These are phyloP conservation scores for Apiotrichum gamsii DNA, from an alignment of 1,284 basidiomycete genomes.

Conservation along the genomic window DNA sequence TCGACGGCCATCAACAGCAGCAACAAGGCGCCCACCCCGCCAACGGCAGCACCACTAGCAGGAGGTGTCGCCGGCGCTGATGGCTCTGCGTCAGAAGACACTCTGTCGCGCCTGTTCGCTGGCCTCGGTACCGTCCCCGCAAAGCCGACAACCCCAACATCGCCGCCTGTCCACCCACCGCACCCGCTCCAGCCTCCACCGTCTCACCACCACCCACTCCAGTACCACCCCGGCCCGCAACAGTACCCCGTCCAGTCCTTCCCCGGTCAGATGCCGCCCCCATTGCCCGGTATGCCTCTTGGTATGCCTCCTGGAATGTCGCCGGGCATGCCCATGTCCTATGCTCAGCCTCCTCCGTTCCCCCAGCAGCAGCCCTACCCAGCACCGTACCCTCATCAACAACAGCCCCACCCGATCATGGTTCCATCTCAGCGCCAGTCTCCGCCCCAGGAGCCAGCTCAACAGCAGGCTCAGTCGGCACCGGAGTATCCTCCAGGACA, in stretches of 20 bases:
- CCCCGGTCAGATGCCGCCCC: too few species aligned
- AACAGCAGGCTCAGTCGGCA: background rate
- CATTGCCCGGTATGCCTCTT: too few species aligned
- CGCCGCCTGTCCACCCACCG: background rate
- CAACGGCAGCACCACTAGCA: background rate
- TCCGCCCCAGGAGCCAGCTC: background rate
- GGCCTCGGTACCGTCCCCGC: constrained; percentile 21
- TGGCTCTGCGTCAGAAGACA: constrained; percentile 23
- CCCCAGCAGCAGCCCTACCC: background rate
- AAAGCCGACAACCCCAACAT: background rate
- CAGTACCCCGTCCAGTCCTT: background rate
- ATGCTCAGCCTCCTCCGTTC: too few species aligned
- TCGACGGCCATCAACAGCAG: background rate
- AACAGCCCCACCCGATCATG: background rate
- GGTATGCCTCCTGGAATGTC: too few species aligned
- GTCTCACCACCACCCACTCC: background rate
- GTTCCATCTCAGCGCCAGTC: background rate
- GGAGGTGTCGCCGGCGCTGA: background rate
- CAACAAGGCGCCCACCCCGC: too few species aligned
- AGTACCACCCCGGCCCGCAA: too few species aligned
- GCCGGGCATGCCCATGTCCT: too few species aligned
- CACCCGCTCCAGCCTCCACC: background rate
- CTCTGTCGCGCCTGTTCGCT: constrained; percentile 36
- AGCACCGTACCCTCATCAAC: background rate
- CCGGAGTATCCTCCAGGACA: constrained; percentile 25